phyloP scores from a whole-genome alignment of 306 rosid genomes.

The Ochetophila trinervis region DNA sequence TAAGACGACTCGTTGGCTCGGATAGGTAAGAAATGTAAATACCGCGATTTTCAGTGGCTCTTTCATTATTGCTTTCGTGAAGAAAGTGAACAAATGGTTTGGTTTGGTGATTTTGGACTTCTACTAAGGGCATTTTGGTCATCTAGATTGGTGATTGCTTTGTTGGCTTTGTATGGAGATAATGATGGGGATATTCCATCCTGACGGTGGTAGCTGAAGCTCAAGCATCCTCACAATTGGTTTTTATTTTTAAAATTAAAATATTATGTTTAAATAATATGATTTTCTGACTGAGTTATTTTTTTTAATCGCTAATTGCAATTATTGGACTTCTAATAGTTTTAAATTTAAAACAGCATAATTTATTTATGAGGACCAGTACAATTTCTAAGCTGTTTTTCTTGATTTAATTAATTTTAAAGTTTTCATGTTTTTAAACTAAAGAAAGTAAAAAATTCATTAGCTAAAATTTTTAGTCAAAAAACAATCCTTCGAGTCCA shows the following conservation, averaged over 20 bases:
- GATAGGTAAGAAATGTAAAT: slow-evolving; percentile 41
- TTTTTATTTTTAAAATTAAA: no score
- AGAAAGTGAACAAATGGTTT: neutral
- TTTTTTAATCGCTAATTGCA: neutral
- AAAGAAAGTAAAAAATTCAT: no score
- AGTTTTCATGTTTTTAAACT: no score
- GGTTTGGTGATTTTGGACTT: slow-evolving; percentile 8
- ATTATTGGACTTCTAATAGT: no score
- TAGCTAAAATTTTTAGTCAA: no score
- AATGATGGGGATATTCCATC: slow-evolving; percentile 1
- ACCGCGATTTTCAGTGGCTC: slow-evolving; percentile 30
- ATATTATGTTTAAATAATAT: no score
- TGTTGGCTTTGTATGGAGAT: neutral
- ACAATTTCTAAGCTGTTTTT: no score
- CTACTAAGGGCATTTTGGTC: slow-evolving; percentile 32
- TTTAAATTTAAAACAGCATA: no score
- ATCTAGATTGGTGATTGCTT: neutral
- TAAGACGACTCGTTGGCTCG: neutral
- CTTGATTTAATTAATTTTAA: no score
- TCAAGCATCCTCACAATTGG: neutral
- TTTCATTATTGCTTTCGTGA: neutral
- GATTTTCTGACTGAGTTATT: neutral
- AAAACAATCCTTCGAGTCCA: no score
- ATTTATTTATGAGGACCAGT: no score
- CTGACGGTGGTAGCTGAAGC: slow-evolving; percentile 18